Evolutionary conservation across 768 basidiomycete genomes (phyloP).

Genomic region (Strobilomyces echinocephalus): DNA sequence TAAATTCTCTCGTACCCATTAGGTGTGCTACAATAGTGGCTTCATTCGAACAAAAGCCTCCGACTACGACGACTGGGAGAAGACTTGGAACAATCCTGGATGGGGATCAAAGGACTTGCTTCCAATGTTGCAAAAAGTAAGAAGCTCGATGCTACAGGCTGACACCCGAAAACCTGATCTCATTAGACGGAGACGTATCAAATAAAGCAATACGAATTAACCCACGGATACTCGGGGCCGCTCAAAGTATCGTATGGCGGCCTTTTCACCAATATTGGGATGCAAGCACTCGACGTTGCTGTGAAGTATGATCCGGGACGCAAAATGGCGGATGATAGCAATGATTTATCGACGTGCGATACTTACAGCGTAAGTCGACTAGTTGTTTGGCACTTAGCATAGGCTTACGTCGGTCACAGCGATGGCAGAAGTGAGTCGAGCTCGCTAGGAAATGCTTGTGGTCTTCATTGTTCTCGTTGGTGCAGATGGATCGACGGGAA

Average conservation of each 20-base stretch:
- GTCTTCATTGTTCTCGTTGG: background rate
- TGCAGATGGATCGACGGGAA: slow-evolving; percentile 49
- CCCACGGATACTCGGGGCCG: background rate
- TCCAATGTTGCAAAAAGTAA: background rate
- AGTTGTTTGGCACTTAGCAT: background rate
- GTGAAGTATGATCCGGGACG: slow-evolving; percentile 43
- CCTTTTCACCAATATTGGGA: slow-evolving; percentile 33
- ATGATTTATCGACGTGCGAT: slow-evolving; percentile 40
- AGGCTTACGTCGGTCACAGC: background rate
- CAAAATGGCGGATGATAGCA: slow-evolving; percentile 35
- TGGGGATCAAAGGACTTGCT: slow-evolving; percentile 1
- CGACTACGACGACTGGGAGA: slow-evolving; percentile 43
- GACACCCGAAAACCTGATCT: background rate
- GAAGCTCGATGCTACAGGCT: background rate
- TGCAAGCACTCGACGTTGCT: slow-evolving; percentile 45
- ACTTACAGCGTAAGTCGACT: slow-evolving; percentile 40
- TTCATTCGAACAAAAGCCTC: slow-evolving; percentile 31
- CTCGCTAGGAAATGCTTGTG: too few relatives aligned
- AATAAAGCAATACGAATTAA: background rate
- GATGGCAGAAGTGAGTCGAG: slow-evolving; percentile 9
- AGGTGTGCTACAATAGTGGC: background rate
- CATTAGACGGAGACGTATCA: background rate
- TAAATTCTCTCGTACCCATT: background rate
- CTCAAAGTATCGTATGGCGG: background rate
- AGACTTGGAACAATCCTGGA: slow-evolving; percentile 5